Percentiles rank a stretch among this genome's conserved stretches.
Evolutionary conservation across 2,329 filamentous ascomycete genomes (phyloP).

Genomic region (Plectosphaerella cucumerina): DNA sequence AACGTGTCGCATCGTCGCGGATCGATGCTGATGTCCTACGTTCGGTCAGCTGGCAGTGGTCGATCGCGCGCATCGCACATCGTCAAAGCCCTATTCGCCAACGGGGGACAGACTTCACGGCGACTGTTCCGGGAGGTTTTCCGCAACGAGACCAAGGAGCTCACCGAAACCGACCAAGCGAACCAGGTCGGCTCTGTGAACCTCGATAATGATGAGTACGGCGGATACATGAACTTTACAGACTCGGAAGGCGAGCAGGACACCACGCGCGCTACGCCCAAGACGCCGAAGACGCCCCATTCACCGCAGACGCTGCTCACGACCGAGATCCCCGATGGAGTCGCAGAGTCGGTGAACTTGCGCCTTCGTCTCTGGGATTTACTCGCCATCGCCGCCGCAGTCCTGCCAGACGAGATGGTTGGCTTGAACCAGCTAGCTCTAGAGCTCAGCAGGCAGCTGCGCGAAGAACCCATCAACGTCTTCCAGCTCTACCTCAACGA

Average conservation of each 20-base stretch:
- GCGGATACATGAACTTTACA: constrained; percentile 41
- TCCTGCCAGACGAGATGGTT: constrained; percentile 36
- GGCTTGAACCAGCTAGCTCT: constrained; percentile 54
- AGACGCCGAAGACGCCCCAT: constrained; percentile 2
- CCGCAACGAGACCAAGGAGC: constrained; percentile 54
- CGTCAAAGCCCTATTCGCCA: constrained; percentile 63
- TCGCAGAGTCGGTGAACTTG: constrained; percentile 53
- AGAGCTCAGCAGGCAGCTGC: constrained; percentile 51
- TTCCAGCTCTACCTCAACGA: constrained; percentile 50
- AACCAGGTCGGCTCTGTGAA: constrained; percentile 47
- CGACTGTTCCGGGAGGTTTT: constrained; percentile 64
- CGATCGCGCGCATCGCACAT: constrained; percentile 48
- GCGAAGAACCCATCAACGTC: constrained; percentile 51
- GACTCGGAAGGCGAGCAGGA: constrained; percentile 13
- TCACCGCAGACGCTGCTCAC: constrained; percentile 9
- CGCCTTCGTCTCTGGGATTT: constrained; percentile 61
- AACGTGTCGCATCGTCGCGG: constrained; percentile 33
- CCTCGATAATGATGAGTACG: constrained; percentile 55
- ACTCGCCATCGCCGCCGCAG: constrained; percentile 40
- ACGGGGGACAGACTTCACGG: constrained; percentile 50
- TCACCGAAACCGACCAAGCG: constrained; percentile 38
- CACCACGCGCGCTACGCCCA: neutral
- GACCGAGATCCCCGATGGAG: constrained; percentile 30
- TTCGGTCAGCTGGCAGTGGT: constrained; percentile 41
- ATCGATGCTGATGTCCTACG: constrained; percentile 59